A percentile compares a stretch with the other conserved stretches of the same genome.
phyloP scores from a whole-genome alignment of 306 rosid species.

The Adenanthera pavonina region DNA sequence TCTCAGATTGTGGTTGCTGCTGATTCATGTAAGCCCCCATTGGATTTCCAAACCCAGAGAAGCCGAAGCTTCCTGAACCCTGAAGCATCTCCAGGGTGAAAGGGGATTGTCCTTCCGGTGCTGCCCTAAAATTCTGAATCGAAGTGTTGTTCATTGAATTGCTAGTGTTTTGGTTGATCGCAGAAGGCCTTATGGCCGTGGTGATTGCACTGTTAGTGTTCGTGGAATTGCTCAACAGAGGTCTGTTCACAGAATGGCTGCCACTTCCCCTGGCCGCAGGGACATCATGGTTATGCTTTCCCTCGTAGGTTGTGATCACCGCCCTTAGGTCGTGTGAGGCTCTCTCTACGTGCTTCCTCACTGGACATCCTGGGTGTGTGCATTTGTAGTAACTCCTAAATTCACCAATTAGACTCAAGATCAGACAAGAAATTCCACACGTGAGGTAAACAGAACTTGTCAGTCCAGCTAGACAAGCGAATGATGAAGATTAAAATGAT shows the following conservation, averaged over 20 bases:
- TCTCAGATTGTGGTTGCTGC: conserved; percentile 50
- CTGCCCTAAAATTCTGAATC: conserved; percentile 44
- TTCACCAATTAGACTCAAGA: conserved; percentile 1
- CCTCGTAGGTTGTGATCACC: conserved; percentile 95
- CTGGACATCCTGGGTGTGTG: conserved; percentile 85
- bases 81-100: conserved; percentile 61
- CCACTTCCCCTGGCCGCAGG: conserved; percentile 93
- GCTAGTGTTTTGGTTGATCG: conserved; percentile 38
- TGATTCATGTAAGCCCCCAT: conserved; percentile 54
- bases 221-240: conserved; percentile 47
- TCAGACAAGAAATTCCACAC: conserved; percentile 26
- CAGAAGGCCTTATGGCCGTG: conserved; percentile 49
- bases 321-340: conserved; percentile 88
- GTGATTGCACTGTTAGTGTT: conserved; percentile 32
- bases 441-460: not conserved
- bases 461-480: not conserved
- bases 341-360: conserved; percentile 94
- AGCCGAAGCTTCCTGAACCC: conserved; percentile 52
- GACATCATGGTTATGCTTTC: conserved; percentile 94
- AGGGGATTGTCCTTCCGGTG: conserved; percentile 50
- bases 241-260: conserved; percentile 55
- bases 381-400: conserved; percentile 98
- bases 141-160: conserved; percentile 33
- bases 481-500: conserved; percentile 1
- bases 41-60: conserved; percentile 56